Percentiles rank a stretch among this genome's conserved stretches.
These are phyloP conservation scores for Primulina huaijiensis DNA, from an alignment of 257 asterid genomes.

Conservation along the genomic window DNA sequence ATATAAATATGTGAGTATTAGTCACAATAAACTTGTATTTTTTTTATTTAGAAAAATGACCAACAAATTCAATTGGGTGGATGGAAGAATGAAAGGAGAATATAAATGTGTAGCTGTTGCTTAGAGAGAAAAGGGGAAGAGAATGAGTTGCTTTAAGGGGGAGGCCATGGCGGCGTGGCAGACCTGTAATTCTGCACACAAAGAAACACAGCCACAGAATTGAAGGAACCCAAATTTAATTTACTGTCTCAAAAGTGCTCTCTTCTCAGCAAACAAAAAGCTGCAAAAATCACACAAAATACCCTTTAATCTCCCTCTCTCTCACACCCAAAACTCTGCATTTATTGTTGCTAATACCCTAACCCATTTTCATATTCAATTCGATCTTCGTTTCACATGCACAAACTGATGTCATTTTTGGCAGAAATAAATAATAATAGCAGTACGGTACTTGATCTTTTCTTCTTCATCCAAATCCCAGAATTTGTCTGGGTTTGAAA, in stretches of 20 bases:
- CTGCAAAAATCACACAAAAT: background rate
- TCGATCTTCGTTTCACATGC: background rate
- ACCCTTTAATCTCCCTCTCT: background rate
- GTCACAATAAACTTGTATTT: too few relatives aligned
- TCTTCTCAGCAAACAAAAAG: too few relatives aligned
- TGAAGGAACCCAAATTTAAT: constrained; percentile 18
- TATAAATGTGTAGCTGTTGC: too few relatives aligned
- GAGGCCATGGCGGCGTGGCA: constrained; percentile 54
- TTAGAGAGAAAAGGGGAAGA: too few relatives aligned
- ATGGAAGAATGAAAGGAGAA: too few relatives aligned
- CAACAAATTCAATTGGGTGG: too few relatives aligned
- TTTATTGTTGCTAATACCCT: background rate
- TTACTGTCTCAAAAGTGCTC: constrained; percentile 20
- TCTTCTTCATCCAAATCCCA: constrained; percentile 5
- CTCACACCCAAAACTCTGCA: constrained; percentile 7
- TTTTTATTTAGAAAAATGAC: too few relatives aligned
- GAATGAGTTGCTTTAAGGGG: background rate
- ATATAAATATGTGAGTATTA: too few relatives aligned
- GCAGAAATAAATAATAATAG: too few relatives aligned
- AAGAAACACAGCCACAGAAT: constrained; percentile 28
- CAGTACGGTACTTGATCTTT: background rate
- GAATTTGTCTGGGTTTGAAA: background rate
- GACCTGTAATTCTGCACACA: constrained; percentile 46
- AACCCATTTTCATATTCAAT: background rate
- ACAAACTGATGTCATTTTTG: background rate